Evolutionary conservation across 441 rosid species (phyloP).

Genomic region (Populus hybrid): DNA sequence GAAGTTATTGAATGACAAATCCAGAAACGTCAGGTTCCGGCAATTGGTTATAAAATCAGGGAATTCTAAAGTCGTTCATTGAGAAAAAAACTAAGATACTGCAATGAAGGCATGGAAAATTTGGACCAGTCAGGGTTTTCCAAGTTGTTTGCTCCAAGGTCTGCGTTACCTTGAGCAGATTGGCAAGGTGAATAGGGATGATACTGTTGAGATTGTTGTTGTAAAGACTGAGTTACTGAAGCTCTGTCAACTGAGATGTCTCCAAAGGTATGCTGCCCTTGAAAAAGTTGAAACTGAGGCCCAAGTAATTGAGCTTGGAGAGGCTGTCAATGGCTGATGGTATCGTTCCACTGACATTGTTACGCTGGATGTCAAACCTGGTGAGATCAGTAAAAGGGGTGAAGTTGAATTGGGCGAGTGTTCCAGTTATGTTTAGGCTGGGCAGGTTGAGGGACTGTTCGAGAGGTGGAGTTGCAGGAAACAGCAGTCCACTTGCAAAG

Average conservation of each 20-base stretch:
- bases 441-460: slow-evolving; percentile 37
- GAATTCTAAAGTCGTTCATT: slow-evolving; percentile 32
- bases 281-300: no score
- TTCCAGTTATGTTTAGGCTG: slow-evolving; percentile 30
- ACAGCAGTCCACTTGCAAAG: slow-evolving; percentile 59
- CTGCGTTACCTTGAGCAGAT: slow-evolving; percentile 46
- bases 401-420: slow-evolving; percentile 44
- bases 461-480: slow-evolving; percentile 27
- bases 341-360: no score
- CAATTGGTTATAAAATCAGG: slow-evolving; percentile 45
- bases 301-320: no score
- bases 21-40: slow-evolving; percentile 48
- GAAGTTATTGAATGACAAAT: slow-evolving; percentile 44
- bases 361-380: no score
- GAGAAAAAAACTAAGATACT: slow-evolving; percentile 38
- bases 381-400: slow-evolving; percentile 21
- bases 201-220: slow-evolving; percentile 28
- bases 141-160: slow-evolving; percentile 48
- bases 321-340: no score
- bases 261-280: no score
- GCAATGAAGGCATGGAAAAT: slow-evolving; percentile 52
- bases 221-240: neutral
- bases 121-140: slow-evolving; percentile 50
- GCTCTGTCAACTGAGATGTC: no score
- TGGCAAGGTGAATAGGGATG: slow-evolving; percentile 41